These are phyloP conservation scores for Akanthomyces lecanii DNA, from an alignment of 2,329 filamentous ascomycete species.

Conservation along the genomic window DNA sequence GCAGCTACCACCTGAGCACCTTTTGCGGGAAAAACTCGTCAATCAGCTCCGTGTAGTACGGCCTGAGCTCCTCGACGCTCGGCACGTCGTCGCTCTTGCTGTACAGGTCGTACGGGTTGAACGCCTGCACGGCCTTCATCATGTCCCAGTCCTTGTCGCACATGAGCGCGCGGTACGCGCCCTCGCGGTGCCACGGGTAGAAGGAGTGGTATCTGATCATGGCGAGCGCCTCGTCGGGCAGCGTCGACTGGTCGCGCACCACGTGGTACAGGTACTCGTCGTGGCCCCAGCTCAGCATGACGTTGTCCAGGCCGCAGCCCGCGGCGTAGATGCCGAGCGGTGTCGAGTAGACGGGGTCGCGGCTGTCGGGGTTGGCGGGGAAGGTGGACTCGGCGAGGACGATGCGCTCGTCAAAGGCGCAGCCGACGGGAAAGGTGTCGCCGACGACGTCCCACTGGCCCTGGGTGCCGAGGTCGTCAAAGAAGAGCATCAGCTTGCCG, in stretches of 20 bases:
- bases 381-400: constrained; percentile 75
- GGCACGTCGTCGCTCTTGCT: constrained; percentile 85
- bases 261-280: constrained; percentile 87
- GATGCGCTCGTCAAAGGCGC: constrained; percentile 69
- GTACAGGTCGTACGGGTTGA: constrained; percentile 90
- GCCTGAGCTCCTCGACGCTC: constrained; percentile 69
- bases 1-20: constrained; percentile 35
- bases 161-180: constrained; percentile 80
- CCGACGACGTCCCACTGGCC: constrained; percentile 94
- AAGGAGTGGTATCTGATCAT: constrained; percentile 95
- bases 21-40: constrained; percentile 40
- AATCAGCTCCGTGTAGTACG: constrained; percentile 42
- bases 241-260: constrained; percentile 72
- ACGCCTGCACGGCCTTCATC: constrained; percentile 75
- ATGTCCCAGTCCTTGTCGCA: constrained; percentile 74
- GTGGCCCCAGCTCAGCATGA: constrained; percentile 89
- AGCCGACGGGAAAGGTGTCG: constrained; percentile 77
- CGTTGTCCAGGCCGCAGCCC: constrained; percentile 77
- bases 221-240: constrained; percentile 77
- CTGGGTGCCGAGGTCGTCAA: constrained; percentile 58
- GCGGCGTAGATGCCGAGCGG: constrained; percentile 75
- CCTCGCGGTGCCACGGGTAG: constrained; percentile 84
- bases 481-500: constrained; percentile 76
- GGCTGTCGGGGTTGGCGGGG: constrained; percentile 67
- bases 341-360: constrained; percentile 68